phyloP scores from a whole-genome alignment of 2,329 filamentous ascomycete species.

The Plectosphaerella sp. region DNA sequence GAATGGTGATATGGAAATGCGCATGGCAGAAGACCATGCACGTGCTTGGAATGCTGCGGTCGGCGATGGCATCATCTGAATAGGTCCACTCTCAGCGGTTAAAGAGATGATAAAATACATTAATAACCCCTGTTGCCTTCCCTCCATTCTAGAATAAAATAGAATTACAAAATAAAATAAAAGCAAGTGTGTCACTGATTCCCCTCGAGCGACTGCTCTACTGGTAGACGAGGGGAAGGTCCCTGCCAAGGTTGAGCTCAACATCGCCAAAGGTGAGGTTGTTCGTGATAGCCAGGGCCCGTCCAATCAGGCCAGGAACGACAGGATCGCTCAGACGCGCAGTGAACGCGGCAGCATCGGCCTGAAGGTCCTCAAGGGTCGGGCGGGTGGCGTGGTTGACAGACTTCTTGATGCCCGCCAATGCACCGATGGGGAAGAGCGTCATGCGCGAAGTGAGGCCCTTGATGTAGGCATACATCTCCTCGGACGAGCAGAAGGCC shows the following conservation, averaged over 20 bases:
- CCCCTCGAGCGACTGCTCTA: too few relatives aligned
- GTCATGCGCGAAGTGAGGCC: neutral
- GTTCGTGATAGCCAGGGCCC: neutral
- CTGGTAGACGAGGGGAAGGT: neutral
- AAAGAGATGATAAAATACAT: too few relatives aligned
- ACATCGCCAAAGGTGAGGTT: constrained; percentile 1
- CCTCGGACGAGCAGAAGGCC: neutral
- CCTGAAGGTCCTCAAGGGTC: neutral
- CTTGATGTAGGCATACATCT: neutral
- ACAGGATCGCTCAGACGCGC: neutral
- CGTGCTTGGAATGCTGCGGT: too few relatives aligned
- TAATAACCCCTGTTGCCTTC: too few relatives aligned
- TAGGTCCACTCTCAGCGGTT: too few relatives aligned
- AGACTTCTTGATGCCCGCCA: neutral
- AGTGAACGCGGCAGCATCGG: neutral
- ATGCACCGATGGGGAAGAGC: neutral
- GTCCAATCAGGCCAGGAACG: neutral
- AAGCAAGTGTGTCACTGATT: too few relatives aligned
- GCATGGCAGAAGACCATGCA: too few relatives aligned
- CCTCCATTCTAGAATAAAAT: too few relatives aligned
- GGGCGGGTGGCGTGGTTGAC: neutral
- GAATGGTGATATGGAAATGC: too few relatives aligned
- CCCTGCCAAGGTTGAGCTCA: neutral
- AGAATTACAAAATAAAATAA: too few relatives aligned
- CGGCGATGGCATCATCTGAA: too few relatives aligned